phyloP scores from a whole-genome alignment of 1,139 yeast genomes.

The Diutina ranongensis region DNA sequence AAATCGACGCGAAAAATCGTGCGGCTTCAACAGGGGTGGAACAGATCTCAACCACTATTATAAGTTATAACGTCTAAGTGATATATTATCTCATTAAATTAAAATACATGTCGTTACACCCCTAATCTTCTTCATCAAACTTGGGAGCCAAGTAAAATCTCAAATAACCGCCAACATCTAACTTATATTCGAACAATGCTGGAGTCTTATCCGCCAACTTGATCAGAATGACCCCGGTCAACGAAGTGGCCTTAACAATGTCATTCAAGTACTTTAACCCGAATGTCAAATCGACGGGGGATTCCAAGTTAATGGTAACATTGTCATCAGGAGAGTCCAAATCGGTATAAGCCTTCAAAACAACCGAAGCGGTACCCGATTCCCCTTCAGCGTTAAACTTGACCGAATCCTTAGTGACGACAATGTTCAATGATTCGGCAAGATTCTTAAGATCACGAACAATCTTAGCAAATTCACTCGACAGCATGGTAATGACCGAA shows the following conservation, averaged over 20 bases:
- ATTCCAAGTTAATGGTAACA: constrained; percentile 66
- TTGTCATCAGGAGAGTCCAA: constrained; percentile 70
- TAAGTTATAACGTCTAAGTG: no score
- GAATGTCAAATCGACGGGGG: constrained; percentile 82
- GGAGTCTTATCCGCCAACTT: constrained; percentile 89
- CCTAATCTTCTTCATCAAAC: constrained; percentile 77
- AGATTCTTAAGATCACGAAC: constrained; percentile 80
- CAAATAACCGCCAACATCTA: constrained; percentile 80
- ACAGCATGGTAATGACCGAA: constrained; percentile 78
- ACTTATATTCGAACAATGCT: constrained; percentile 83
- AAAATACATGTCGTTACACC: background rate
- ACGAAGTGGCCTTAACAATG: constrained; percentile 81
- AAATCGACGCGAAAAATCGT: no score
- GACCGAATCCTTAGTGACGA: constrained; percentile 86
- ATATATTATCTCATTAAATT: background rate
- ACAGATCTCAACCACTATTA: no score
- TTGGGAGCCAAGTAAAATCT: constrained; percentile 97
- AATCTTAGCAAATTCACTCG: constrained; percentile 78
- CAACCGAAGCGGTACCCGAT: constrained; percentile 78
- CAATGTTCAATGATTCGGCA: constrained; percentile 77
- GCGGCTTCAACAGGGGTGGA: no score
- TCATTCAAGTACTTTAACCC: constrained; percentile 86
- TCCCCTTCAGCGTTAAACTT: constrained; percentile 90
- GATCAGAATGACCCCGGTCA: constrained; percentile 67
- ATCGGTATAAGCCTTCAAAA: constrained; percentile 75